Conservation (phyloP, 1,139 yeast species). For the Chernovozyma sophiae-reginae region DNA sequence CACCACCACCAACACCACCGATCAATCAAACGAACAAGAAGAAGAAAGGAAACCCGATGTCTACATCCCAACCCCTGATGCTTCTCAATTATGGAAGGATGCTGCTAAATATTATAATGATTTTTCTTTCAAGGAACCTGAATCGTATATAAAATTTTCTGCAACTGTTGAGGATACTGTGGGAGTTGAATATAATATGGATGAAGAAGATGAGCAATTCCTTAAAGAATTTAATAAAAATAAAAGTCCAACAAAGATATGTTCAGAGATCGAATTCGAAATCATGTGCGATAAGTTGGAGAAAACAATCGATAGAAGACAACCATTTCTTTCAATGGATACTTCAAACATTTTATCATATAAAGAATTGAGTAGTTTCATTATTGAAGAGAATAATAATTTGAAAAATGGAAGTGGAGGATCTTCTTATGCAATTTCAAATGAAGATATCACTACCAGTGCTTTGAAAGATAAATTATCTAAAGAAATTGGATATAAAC, state of each 20-base stretch:
- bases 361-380: slow-evolving; percentile 59
- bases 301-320: slow-evolving; percentile 67
- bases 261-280: slow-evolving; percentile 86
- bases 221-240: slow-evolving; percentile 25
- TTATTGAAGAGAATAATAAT: slow-evolving; percentile 28
- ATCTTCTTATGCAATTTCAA: slow-evolving; percentile 24
- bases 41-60: slow-evolving; percentile 53
- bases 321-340: slow-evolving; percentile 84
- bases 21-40: too few relatives aligned
- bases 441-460: slow-evolving; percentile 35
- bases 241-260: slow-evolving; percentile 21
- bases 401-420: slow-evolving; percentile 16
- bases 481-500: slow-evolving; percentile 36
- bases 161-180: slow-evolving; percentile 94
- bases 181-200: slow-evolving; percentile 86
- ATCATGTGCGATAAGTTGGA: slow-evolving; percentile 72
- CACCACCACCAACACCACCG: too few relatives aligned
- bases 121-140: slow-evolving; percentile 61
- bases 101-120: slow-evolving; percentile 69
- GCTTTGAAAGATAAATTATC: slow-evolving; percentile 37
- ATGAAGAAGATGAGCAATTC: slow-evolving; percentile 79
- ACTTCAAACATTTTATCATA: slow-evolving; percentile 71
- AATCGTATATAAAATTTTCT: slow-evolving; percentile 78
- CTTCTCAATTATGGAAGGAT: slow-evolving; percentile 78
- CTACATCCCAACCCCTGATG: slow-evolving; percentile 97